A percentile compares a stretch with the other conserved stretches of the same genome.
These are phyloP conservation scores for Exutisphaerella laricina DNA, from an alignment of 2,329 filamentous ascomycete genomes.

Conservation along the genomic window DNA sequence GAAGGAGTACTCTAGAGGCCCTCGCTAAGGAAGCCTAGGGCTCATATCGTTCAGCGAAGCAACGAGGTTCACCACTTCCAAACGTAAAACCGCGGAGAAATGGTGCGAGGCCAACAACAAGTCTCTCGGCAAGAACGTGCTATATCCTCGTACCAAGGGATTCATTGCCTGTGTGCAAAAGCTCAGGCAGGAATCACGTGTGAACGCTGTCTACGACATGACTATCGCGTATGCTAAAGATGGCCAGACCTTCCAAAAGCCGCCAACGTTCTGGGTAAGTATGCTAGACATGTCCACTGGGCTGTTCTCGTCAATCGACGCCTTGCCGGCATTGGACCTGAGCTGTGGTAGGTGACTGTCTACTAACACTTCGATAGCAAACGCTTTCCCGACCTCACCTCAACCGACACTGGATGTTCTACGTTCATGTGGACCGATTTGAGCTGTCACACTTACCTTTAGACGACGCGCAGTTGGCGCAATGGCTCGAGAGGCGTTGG, in stretches of 20 bases:
- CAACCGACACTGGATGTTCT: constrained; percentile 28
- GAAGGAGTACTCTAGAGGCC: not conserved
- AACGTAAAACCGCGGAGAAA: constrained; percentile 46
- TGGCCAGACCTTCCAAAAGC: constrained; percentile 26
- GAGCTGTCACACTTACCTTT: constrained; percentile 27
- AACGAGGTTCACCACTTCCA: constrained; percentile 53
- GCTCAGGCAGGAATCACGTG: constrained; percentile 35
- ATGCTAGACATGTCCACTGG: no score
- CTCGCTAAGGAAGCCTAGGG: constrained; percentile 40
- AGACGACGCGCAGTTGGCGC: constrained; percentile 27
- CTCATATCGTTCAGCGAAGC: constrained; percentile 60
- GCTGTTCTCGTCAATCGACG: no score
- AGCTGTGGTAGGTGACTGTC: no score
- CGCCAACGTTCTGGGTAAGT: constrained; percentile 32
- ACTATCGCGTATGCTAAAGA: constrained; percentile 35
- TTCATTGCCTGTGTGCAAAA: constrained; percentile 57
- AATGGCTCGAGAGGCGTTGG: constrained; percentile 36
- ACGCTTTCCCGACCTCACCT: constrained; percentile 27
- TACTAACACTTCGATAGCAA: no score
- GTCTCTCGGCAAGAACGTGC: constrained; percentile 51
- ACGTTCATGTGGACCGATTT: constrained; percentile 33
- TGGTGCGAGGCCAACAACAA: constrained; percentile 51
- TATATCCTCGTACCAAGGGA: constrained; percentile 57
- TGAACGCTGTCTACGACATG: constrained; percentile 37
- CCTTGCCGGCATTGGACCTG: no score